Conservation (phyloP, 1,284 basidiomycete genomes). For the Naganishia liquefaciens region DNA sequence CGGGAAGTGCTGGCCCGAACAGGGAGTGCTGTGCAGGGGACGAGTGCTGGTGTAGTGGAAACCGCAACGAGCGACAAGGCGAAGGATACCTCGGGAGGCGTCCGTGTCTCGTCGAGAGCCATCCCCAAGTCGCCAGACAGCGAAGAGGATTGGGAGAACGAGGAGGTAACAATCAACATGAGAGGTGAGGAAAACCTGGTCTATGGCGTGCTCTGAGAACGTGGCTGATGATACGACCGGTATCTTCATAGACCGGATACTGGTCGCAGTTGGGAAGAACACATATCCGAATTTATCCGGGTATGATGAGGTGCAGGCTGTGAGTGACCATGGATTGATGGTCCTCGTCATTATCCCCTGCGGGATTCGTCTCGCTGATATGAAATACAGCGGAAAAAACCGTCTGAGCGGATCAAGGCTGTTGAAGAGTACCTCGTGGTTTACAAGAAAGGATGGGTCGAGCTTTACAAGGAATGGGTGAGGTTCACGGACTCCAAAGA, state of each 20-base stretch:
- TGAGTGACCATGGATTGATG: background rate
- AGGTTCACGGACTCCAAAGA: slow-evolving; percentile 5
- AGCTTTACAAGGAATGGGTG: slow-evolving; percentile 51
- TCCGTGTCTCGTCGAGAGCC: background rate
- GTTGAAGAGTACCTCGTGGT: slow-evolving; percentile 51
- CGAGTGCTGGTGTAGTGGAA: slow-evolving; percentile 45
- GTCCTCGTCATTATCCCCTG: no score
- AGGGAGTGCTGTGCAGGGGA: slow-evolving; percentile 44
- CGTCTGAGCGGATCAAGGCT: slow-evolving; percentile 44
- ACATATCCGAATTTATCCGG: slow-evolving; percentile 37
- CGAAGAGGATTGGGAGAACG: slow-evolving; percentile 36
- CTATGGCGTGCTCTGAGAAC: background rate
- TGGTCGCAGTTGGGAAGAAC: slow-evolving; percentile 50
- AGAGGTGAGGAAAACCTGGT: background rate
- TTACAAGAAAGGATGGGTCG: slow-evolving; percentile 45
- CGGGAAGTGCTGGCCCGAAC: slow-evolving; percentile 43
- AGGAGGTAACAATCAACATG: slow-evolving; percentile 29
- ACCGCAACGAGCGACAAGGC: slow-evolving; percentile 28
- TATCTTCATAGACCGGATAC: slow-evolving; percentile 46
- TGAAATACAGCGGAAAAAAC: slow-evolving; percentile 40
- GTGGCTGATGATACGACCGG: slow-evolving; percentile 20
- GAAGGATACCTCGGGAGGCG: background rate
- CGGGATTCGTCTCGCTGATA: no score
- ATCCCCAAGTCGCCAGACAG: slow-evolving; percentile 33
- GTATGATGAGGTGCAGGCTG: slow-evolving; percentile 43